These are phyloP conservation scores for Phytophthora cajani DNA, from an alignment of 352 stramenopile species.

Conservation along the genomic window DNA sequence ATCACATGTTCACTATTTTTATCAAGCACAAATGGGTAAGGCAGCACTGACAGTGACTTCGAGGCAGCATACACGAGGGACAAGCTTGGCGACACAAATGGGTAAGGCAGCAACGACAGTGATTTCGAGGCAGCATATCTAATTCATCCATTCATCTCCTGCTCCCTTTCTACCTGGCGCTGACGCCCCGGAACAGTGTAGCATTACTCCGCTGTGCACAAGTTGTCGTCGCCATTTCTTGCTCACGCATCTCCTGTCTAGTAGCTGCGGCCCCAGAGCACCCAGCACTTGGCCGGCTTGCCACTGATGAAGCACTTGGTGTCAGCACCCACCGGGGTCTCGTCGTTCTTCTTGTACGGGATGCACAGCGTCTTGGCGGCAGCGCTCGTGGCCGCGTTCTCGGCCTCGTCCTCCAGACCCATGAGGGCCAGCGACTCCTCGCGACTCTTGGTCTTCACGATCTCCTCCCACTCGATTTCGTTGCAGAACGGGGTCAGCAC, in stretches of 20 bases:
- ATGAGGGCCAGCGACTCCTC: constrained; percentile 82
- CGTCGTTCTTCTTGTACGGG: constrained; percentile 94
- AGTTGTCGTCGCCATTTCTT: constrained; percentile 5
- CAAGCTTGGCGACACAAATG: constrained; percentile 12
- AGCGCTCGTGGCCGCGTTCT: constrained; percentile 93
- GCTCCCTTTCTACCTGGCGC: constrained; percentile 17
- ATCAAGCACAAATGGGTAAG: constrained; percentile 8
- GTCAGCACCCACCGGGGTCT: constrained; percentile 84
- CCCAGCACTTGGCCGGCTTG: constrained; percentile 94
- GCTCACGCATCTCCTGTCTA: constrained; percentile 37
- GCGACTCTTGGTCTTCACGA: constrained; percentile 81
- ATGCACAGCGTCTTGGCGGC: constrained; percentile 99
- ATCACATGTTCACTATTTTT: constrained; percentile 24
- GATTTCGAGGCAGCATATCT: constrained; percentile 26
- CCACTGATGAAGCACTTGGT: constrained; percentile 98
- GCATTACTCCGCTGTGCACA: background rate
- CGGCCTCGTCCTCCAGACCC: constrained; percentile 79
- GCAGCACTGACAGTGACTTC: constrained; percentile 17
- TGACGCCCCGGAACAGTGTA: background rate
- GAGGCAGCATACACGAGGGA: constrained; percentile 26
- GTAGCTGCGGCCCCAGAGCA: constrained; percentile 88
- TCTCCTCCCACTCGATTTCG: constrained; percentile 92
- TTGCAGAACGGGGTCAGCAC: constrained; percentile 97
- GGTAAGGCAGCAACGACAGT: constrained; percentile 5
- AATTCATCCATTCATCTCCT: constrained; percentile 22